Conservation (phyloP, 306 rosid species). For the Purshia tridentata region DNA sequence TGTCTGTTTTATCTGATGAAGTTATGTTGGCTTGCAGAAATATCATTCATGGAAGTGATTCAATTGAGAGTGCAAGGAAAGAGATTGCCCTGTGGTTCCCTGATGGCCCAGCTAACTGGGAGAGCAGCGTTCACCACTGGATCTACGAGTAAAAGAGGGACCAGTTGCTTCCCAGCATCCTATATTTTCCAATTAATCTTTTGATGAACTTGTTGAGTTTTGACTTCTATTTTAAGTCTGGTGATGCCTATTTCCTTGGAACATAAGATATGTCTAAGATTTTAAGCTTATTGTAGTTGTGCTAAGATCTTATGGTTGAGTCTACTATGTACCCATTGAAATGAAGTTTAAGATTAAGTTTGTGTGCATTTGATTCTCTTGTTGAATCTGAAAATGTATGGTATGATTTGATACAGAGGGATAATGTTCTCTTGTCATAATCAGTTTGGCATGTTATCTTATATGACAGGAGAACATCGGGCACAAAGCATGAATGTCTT, state of each 20-base stretch:
- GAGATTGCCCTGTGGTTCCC: conserved; percentile 96
- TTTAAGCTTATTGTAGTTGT: not conserved
- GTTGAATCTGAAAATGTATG: too few species aligned
- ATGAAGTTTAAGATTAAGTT: not conserved
- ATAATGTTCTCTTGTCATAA: not conserved
- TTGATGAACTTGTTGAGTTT: conserved; percentile 7
- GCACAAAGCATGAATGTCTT: too few species aligned
- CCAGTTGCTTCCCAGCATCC: not conserved
- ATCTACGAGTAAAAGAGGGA: conserved; percentile 55
- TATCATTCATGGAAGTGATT: conserved; percentile 92
- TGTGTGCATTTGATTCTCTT: not conserved
- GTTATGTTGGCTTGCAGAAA: conserved; percentile 50
- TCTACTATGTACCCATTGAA: conserved; percentile 6
- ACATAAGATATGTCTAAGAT: not conserved
- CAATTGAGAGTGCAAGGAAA: conserved; percentile 75
- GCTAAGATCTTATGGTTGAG: conserved; percentile 8
- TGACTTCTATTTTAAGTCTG: conserved; percentile 3
- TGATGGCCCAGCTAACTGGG: conserved; percentile 70
- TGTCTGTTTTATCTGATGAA: not conserved
- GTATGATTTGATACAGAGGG: not conserved
- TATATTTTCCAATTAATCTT: not conserved
- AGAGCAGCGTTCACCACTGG: conserved; percentile 77
- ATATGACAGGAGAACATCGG: too few species aligned
- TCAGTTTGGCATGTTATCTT: too few species aligned
- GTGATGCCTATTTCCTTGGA: not conserved